Percentiles rank a stretch among this genome's conserved stretches.
These are phyloP conservation scores for Macrocybe gigantea DNA, from an alignment of 768 basidiomycete species.

Conservation along the genomic window DNA sequence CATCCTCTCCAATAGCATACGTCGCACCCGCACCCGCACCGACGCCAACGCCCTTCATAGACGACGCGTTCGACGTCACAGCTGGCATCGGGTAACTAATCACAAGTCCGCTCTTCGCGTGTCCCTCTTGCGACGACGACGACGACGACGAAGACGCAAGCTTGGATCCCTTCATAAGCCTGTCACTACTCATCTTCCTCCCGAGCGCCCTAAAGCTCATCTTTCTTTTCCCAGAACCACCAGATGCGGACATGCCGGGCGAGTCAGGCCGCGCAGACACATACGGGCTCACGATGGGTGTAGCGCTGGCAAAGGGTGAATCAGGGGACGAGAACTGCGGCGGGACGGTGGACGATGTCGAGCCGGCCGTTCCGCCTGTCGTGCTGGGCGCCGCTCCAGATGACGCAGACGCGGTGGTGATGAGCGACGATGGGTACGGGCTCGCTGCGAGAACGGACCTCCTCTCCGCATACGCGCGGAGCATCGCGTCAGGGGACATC, in stretches of 20 bases:
- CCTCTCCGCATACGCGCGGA: constrained; percentile 63
- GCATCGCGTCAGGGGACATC: constrained; percentile 68
- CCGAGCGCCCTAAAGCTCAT: constrained; percentile 3
- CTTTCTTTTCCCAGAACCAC: constrained; percentile 8
- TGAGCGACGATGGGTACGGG: background rate
- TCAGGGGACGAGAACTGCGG: constrained; percentile 4
- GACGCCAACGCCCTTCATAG: constrained; percentile 3
- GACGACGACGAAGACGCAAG: background rate
- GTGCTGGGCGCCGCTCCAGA: background rate
- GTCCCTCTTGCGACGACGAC: constrained; percentile 5
- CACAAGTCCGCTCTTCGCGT: background rate
- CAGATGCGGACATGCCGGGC: constrained; percentile 13
- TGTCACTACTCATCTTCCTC: background rate
- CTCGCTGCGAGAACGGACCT: constrained; percentile 8
- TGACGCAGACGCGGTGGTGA: background rate
- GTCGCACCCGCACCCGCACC: constrained; percentile 16
- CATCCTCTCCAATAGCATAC: constrained; percentile 28
- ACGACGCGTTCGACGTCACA: constrained; percentile 1
- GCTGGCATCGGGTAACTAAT: background rate
- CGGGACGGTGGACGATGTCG: background rate
- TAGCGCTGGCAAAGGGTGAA: constrained; percentile 19
- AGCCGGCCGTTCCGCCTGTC: background rate
- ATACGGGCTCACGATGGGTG: constrained; percentile 11
- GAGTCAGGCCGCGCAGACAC: constrained; percentile 8
- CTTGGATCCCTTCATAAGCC: background rate